These are phyloP conservation scores for Alternaria incomplexa DNA, from an alignment of 2,329 filamentous ascomycete genomes.

Conservation along the genomic window DNA sequence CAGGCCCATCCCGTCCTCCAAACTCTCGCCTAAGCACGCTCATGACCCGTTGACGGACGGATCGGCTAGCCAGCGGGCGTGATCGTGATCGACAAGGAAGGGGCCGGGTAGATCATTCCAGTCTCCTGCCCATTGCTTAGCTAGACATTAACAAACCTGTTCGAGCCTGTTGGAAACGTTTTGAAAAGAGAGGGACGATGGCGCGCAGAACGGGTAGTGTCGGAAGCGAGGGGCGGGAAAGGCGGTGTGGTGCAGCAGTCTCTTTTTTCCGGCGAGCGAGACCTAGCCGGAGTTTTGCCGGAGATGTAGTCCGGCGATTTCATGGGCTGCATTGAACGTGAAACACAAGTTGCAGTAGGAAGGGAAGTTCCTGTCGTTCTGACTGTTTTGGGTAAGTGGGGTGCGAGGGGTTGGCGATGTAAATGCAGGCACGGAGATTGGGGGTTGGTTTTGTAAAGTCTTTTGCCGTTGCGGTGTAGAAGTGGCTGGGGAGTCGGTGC, in stretches of 20 bases:
- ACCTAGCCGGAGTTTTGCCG: background rate
- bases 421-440: background rate
- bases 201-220: background rate
- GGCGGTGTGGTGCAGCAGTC: background rate
- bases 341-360: background rate
- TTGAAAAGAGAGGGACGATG: too few species aligned
- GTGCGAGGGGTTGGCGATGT: background rate
- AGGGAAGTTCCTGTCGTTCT: background rate
- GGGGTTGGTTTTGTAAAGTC: background rate
- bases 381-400: background rate
- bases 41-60: background rate
- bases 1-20: background rate
- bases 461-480: background rate
- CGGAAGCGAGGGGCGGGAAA: background rate
- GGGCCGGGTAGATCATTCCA: background rate
- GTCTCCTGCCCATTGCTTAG: too few species aligned
- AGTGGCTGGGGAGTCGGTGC: background rate
- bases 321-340: background rate
- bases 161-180: background rate
- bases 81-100: background rate
- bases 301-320: background rate
- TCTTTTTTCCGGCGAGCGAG: background rate
- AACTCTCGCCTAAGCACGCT: background rate
- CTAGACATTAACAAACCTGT: background rate
- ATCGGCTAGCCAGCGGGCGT: background rate